Evolutionary conservation across 495 filamentous ascomycete species (phyloP), one percentile per base, ranked within the genome.

Genomic region (Annulohypoxylon moriforme): DNA sequence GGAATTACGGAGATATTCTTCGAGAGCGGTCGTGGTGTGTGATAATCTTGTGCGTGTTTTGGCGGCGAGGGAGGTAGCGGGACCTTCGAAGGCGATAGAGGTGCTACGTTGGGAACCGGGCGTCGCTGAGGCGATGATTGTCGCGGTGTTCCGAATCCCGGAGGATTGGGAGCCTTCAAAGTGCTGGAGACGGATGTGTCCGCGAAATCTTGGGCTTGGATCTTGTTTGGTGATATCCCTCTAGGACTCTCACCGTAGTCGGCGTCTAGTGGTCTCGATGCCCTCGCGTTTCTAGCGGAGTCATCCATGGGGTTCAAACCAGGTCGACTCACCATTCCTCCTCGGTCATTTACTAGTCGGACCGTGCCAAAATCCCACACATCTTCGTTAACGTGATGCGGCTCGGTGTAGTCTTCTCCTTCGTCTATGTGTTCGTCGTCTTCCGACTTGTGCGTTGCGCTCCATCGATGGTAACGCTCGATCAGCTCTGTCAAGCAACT

Each of bases 321-420:
- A n/a, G 82, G 83, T 20, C 82, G 76, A 46, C 80, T 78, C 5
- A 81, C 73, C 7, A 86, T 61, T 27, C 80, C 82, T 24, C 82
- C 84, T 75, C 90, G 83, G 31, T 85, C 86, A 53, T 85, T 87
- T 22, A 86, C 89, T 29, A 94, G 89, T 46, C 93, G 85, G 52
- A 97, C 91, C 1, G 94, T 98, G 24, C 94, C 94, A 84, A 98
- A 98, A 79, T 98, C 94, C 94, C 94, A 98, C 66, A 97, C 88
- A 77, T 97, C 93, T 71, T 94, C 91, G 56, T 94, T 88, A n/a
- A 84, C 81, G 2, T 79, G 77, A 31, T 72, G 67, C 18, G 75
- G 47, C 49, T 76, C 68, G 31, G 49, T 52, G 0, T 66, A 53
- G 7, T 84, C 78, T 10, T 88, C 84, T 47, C 81, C 79, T 6